phyloP scores from a whole-genome alignment of 1,284 basidiomycete genomes.

The Ceratobasidium sp. region DNA sequence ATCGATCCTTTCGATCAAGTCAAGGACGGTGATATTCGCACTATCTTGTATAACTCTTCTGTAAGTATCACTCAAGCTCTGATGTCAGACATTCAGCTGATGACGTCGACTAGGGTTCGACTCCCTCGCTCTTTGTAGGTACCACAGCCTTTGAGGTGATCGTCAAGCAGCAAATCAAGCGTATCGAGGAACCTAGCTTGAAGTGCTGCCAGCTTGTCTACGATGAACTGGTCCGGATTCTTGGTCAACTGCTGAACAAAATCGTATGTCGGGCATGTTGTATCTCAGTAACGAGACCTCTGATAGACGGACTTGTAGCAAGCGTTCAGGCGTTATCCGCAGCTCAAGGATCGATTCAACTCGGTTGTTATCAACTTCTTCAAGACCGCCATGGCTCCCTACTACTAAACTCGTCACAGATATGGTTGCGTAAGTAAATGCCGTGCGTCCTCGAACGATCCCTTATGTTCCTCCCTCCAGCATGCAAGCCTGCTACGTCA shows the following conservation, averaged over 20 bases:
- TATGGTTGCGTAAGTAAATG: slow-evolving; percentile 76
- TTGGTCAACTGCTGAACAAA: slow-evolving; percentile 87
- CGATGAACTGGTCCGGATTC: slow-evolving; percentile 95
- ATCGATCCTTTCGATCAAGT: slow-evolving; percentile 99
- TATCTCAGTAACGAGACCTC: background rate
- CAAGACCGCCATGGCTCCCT: slow-evolving; percentile 89
- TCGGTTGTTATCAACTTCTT: slow-evolving; percentile 94
- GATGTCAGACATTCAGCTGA: slow-evolving; percentile 17
- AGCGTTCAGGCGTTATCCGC: slow-evolving; percentile 94
- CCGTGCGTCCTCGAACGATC: slow-evolving; percentile 7
- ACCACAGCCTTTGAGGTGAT: slow-evolving; percentile 97
- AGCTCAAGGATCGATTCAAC: slow-evolving; percentile 93
- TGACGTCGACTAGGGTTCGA: slow-evolving; percentile 72
- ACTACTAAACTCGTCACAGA: slow-evolving; percentile 95
- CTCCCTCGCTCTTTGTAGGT: slow-evolving; percentile 94
- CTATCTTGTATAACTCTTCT: slow-evolving; percentile 95
- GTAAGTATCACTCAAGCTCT: slow-evolving; percentile 56
- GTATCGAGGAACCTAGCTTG: slow-evolving; percentile 90
- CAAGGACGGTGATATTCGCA: slow-evolving; percentile 97
- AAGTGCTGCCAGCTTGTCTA: slow-evolving; percentile 96
- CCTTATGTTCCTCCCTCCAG: slow-evolving; percentile 51
- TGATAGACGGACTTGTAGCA: slow-evolving; percentile 58
- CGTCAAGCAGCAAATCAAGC: slow-evolving; percentile 97
- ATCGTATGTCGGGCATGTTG: slow-evolving; percentile 66
- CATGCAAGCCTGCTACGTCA: slow-evolving; percentile 97